A percentile compares a stretch with the other conserved stretches of the same genome.
These are phyloP conservation scores for Tricholoma hemisulphureum DNA, from an alignment of 768 basidiomycete species.

Conservation along the genomic window DNA sequence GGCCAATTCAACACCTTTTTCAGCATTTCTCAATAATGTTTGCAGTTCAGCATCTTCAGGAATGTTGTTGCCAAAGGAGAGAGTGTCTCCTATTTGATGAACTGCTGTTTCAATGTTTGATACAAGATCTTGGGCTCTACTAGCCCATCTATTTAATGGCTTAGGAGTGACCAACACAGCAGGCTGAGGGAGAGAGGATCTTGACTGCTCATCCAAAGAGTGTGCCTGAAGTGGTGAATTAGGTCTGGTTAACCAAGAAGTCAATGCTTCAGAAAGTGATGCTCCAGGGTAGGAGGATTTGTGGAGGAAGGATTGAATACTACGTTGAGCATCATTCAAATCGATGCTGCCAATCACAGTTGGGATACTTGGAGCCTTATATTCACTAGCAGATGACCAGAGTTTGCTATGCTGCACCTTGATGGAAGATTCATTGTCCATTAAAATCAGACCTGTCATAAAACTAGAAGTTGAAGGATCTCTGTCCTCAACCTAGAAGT, in stretches of 20 bases:
- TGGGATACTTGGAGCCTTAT: background rate
- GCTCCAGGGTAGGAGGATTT: background rate
- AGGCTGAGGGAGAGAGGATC: background rate
- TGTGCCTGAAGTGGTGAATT: background rate
- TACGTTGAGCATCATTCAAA: background rate
- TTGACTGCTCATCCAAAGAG: too few relatives aligned
- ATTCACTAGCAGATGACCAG: background rate
- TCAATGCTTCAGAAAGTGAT: too few relatives aligned
- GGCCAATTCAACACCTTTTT: background rate
- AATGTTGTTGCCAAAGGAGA: background rate
- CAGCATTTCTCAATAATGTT: background rate
- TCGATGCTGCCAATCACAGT: background rate
- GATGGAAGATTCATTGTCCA: background rate
- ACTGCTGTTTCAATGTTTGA: background rate
- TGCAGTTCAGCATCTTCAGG: background rate
- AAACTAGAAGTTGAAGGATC: background rate
- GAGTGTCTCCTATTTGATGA: background rate
- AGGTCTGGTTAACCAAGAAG: background rate
- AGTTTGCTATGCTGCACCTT: background rate
- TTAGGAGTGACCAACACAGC: background rate
- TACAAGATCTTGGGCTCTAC: background rate
- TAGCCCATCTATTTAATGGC: background rate
- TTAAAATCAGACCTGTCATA: background rate
- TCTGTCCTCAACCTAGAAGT: too few relatives aligned
- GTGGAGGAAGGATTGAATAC: background rate